Base-by-base conservation (phyloP, 1,284 basidiomycete species). In the Cryptococcus maquisensis region DNA sequence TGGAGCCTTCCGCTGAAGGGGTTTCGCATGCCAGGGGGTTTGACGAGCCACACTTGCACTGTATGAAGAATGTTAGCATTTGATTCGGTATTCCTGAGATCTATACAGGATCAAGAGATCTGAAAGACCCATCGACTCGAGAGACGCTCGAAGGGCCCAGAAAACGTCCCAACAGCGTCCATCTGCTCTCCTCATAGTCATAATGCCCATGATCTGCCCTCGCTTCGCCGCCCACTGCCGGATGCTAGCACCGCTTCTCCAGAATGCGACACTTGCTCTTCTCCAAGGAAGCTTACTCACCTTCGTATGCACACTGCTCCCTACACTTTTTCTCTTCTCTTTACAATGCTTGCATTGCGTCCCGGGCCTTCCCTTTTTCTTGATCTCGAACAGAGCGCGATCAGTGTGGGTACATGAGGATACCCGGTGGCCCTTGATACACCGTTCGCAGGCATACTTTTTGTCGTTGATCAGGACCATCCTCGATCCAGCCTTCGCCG, bases 361-460 rank as follows among this genome's bases (percentile, higher is more conserved):
- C n/a, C 86, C 80, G 0, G 87, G 87, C 48, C 87, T 54, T 16
- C 87, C 76, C 85, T 89, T 83, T 75, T 86, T 86, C 80, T 88
- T 86, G 65, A 91, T 84, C 75, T 88, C 86, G 70, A 84, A 88
- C 50, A 88, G 78, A 24, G 87, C 84, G 40, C 87, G 81, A 67
- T 87, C 86, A 57, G 82, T 84, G 71, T 88, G 87, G 55, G 84
- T 83, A 73, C 87, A 89, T 45, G 82, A 80, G 9, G 86, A 86
- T 13, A 86, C 87, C 38, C 87, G 84, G 76, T 89, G 87, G 12
- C 87, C 87, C 73, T 88, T 88, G 75, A 89, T 88, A 76, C 87
- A 89, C 42, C 86, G 86, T 74, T 86, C 86, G 68, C 86, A 88
- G 60, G 61, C 61, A 42, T 65, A 75, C 59, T 89, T 89, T 79